Conservation (phyloP, 352 stramenopile genomes). For the Peronospora destructor region DNA sequence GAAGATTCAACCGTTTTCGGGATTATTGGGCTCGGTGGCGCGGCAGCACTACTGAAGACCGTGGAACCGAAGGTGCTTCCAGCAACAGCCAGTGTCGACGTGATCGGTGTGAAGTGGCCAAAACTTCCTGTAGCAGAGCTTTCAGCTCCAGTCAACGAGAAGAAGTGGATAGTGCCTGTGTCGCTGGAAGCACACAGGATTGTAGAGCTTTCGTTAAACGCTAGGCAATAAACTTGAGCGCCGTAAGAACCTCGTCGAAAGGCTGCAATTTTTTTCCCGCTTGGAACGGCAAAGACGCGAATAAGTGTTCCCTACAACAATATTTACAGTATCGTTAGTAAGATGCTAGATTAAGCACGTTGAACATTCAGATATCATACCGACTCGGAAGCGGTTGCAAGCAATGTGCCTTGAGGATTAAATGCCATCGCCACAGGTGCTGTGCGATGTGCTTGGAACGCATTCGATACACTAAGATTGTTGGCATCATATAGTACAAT, state of each 20-base stretch:
- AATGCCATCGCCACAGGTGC: conserved; percentile 87
- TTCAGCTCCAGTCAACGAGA: conserved; percentile 74
- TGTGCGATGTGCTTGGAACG: conserved; percentile 83
- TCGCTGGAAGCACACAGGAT: conserved; percentile 94
- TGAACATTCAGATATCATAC: conserved; percentile 24
- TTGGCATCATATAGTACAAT: conserved; percentile 91
- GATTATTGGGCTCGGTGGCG: conserved; percentile 6
- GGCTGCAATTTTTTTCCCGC: conserved; percentile 85
- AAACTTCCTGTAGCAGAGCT: conserved; percentile 76
- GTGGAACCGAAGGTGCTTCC: conserved; percentile 48
- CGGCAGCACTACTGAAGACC: conserved; percentile 33
- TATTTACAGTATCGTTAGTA: not conserved
- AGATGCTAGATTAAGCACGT: not conserved
- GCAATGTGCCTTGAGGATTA: conserved; percentile 74
- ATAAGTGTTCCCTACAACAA: conserved; percentile 91
- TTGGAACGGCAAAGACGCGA: conserved; percentile 93
- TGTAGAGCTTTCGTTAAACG: conserved; percentile 91
- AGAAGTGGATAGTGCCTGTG: conserved; percentile 96
- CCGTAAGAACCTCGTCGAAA: conserved; percentile 94
- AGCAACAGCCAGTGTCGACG: conserved; percentile 66
- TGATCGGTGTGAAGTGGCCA: conserved; percentile 65
- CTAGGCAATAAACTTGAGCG: conserved; percentile 92
- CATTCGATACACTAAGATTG: conserved; percentile 88
- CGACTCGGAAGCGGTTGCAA: conserved; percentile 88
- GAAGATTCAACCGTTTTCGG: conserved; percentile 12